Conservation (phyloP, 164 flowering plant genomes). For the Euptelea pleiosperma region DNA sequence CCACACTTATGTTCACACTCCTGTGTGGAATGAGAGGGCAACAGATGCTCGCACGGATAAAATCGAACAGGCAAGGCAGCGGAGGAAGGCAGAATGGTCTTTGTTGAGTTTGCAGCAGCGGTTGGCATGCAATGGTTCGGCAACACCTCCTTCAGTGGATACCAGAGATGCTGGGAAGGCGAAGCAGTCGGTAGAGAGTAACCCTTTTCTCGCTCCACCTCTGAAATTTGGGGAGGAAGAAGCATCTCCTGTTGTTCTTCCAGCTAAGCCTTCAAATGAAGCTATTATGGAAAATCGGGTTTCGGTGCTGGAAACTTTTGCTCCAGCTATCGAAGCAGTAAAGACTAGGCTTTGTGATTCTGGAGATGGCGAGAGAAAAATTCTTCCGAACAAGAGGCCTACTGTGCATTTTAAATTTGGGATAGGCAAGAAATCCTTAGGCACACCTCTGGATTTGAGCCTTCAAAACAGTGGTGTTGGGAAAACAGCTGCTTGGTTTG, state of each 20-base stretch:
- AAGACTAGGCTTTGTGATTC: constrained; percentile 41
- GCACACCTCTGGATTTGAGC: constrained; percentile 50
- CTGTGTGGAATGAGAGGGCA: constrained; percentile 80
- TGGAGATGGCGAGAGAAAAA: constrained; percentile 34
- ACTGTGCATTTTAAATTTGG: constrained; percentile 51
- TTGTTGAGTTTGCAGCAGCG: constrained; percentile 86
- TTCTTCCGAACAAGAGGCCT: constrained; percentile 52
- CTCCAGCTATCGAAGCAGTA: constrained; percentile 74
- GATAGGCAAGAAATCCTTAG: constrained; percentile 50
- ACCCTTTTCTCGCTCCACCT: constrained; percentile 53
- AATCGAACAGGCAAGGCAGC: constrained; percentile 74
- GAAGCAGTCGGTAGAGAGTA: constrained; percentile 23
- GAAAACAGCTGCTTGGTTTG: constrained; percentile 27
- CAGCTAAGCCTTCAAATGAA: constrained; percentile 29
- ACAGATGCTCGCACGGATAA: constrained; percentile 69
- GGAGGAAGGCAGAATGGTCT: constrained; percentile 89
- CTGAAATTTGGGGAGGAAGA: constrained; percentile 48
- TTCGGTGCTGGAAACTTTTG: constrained; percentile 69
- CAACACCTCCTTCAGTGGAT: constrained; percentile 17
- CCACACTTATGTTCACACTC: constrained; percentile 71
- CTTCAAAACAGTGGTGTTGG: constrained; percentile 35
- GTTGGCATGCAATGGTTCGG: constrained; percentile 43
- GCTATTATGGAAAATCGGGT: constrained; percentile 24
- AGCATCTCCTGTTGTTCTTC: constrained; percentile 32
- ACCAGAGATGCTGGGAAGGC: constrained; percentile 17